Percentiles rank a stretch among this genome's conserved stretches.
phyloP scores from a whole-genome alignment of 2,329 filamentous ascomycete species.

The Corniculantispora saksenae region DNA sequence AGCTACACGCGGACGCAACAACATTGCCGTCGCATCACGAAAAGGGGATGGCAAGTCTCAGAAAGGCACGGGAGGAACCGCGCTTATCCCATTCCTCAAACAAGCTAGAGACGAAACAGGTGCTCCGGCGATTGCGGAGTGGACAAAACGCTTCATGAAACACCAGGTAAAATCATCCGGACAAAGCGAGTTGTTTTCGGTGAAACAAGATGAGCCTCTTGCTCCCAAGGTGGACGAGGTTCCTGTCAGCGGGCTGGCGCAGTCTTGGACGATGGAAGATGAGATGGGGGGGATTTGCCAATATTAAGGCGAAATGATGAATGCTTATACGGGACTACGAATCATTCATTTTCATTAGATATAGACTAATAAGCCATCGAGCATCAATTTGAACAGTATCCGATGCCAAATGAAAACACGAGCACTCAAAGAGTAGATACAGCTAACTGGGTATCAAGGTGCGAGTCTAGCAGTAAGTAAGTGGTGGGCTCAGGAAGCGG shows the following conservation, averaged over 20 bases:
- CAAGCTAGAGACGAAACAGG: slow-evolving; percentile 95
- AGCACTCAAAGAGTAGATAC: too few relatives aligned
- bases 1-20: slow-evolving; percentile 51
- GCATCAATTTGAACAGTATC: not conserved
- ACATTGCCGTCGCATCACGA: slow-evolving; percentile 63
- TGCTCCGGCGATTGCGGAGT: slow-evolving; percentile 77
- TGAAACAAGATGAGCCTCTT: slow-evolving; percentile 50
- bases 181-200: slow-evolving; percentile 58
- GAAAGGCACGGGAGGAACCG: slow-evolving; percentile 89
- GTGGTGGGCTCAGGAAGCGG: too few relatives aligned
- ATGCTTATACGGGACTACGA: not conserved
- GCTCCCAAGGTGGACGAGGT: slow-evolving; percentile 45
- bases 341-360: not conserved
- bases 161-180: slow-evolving; percentile 51
- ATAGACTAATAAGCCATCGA: not conserved
- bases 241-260: slow-evolving; percentile 69
- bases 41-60: slow-evolving; percentile 59
- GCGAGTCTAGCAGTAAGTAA: too few relatives aligned
- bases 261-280: slow-evolving; percentile 87
- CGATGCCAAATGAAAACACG: too few relatives aligned
- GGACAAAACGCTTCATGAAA: slow-evolving; percentile 61
- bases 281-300: slow-evolving; percentile 65
- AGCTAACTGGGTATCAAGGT: too few relatives aligned
- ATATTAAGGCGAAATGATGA: slow-evolving; percentile 38
- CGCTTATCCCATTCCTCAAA: slow-evolving; percentile 92